phyloP scores from a whole-genome alignment of 805 yeast species.

The Candida silvatica region DNA sequence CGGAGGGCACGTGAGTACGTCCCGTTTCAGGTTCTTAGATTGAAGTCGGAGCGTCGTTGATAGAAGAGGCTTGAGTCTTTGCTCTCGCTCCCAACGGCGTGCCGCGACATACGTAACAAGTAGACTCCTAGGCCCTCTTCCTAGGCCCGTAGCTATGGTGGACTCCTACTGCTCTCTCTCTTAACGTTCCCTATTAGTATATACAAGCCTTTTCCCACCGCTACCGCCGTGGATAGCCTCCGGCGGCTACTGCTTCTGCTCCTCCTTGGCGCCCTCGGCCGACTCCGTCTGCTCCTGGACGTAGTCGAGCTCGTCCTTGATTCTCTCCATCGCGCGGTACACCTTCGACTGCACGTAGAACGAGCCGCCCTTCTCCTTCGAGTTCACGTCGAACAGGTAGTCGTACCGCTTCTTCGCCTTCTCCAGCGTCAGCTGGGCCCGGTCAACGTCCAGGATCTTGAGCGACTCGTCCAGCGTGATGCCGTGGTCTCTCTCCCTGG shows the following conservation, averaged over 20 bases:
- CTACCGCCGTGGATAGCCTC: too few relatives aligned
- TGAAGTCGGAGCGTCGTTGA: too few relatives aligned
- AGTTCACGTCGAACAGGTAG: slow-evolving; percentile 78
- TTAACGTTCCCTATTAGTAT: too few relatives aligned
- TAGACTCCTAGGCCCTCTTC: too few relatives aligned
- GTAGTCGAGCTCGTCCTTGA: slow-evolving; percentile 68
- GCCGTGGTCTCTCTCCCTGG: slow-evolving; percentile 61
- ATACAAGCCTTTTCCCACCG: too few relatives aligned
- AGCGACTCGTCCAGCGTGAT: slow-evolving; percentile 84
- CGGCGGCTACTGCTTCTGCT: too few relatives aligned
- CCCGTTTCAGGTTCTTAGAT: slow-evolving; percentile 77
- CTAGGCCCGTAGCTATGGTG: too few relatives aligned
- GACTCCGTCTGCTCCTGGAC: slow-evolving; percentile 36
- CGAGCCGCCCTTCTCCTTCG: slow-evolving; percentile 93
- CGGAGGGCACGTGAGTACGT: slow-evolving; percentile 59
- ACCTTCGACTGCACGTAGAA: slow-evolving; percentile 91
- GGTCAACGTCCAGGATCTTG: slow-evolving; percentile 78
- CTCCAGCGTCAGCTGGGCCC: slow-evolving; percentile 42
- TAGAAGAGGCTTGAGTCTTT: too few relatives aligned
- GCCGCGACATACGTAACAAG: too few relatives aligned
- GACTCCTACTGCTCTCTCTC: too few relatives aligned
- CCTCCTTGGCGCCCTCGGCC: slow-evolving; percentile 16
- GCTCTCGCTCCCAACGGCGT: too few relatives aligned
- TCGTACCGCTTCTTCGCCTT: slow-evolving; percentile 64
- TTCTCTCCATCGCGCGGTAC: slow-evolving; percentile 86